Percentiles rank a stretch among this genome's conserved stretches.
phyloP scores from a whole-genome alignment of 225 moss, liverwort and hornwort species.

The Polytrichum commune region DNA sequence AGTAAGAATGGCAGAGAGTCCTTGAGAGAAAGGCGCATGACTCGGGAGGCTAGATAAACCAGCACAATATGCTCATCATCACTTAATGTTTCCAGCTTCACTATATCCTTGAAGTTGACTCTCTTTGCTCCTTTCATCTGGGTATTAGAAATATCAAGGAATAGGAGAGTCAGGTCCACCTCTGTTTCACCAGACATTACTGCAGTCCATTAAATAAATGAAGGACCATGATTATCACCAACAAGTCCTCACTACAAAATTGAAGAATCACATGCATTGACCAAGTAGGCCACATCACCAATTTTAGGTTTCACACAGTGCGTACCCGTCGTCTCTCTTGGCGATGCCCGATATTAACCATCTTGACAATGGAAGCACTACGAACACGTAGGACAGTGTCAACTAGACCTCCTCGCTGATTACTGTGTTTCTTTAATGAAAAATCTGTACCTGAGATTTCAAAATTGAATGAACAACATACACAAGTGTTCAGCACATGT shows the following conservation, averaged over 20 bases:
- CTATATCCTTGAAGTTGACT: conserved; percentile 91
- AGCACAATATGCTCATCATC: conserved; percentile 98
- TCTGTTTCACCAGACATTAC: too few species aligned
- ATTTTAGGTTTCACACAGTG: neutral
- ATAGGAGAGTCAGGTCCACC: neutral
- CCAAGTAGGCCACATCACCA: neutral
- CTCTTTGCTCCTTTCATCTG: conserved; percentile 95
- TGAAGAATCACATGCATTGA: too few species aligned
- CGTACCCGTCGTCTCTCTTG: conserved; percentile 91
- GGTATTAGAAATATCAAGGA: neutral
- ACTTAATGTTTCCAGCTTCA: conserved; percentile 89
- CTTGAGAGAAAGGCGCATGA: conserved; percentile 95
- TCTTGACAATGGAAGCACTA: conserved; percentile 93
- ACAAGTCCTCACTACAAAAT: too few species aligned
- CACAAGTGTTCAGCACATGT: too few species aligned
- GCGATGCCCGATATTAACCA: conserved; percentile 90
- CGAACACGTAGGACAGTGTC: conserved; percentile 93
- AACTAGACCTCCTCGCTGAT: conserved; percentile 89
- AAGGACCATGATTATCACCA: too few species aligned
- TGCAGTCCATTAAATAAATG: too few species aligned
- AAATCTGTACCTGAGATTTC: conserved; percentile 82
- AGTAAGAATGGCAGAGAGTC: conserved; percentile 91
- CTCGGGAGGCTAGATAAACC: conserved; percentile 89
- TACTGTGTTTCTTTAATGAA: conserved; percentile 90
- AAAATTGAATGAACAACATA: neutral